A percentile compares a stretch with the other conserved stretches of the same genome.
Conservation (phyloP, 805 yeast species). For the Metschnikowia noctiluminum region DNA sequence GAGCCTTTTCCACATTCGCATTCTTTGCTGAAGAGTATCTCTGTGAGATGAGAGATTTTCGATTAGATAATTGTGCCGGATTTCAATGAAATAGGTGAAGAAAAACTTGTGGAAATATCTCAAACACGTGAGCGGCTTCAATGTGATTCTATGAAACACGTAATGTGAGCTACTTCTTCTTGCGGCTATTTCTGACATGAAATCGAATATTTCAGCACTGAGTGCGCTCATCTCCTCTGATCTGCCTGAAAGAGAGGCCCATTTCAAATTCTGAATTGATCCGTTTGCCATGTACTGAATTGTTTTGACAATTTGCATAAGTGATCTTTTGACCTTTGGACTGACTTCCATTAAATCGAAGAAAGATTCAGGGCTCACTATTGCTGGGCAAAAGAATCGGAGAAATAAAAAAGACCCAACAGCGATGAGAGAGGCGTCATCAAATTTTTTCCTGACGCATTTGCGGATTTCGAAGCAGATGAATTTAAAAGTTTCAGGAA, state of each 20-base stretch:
- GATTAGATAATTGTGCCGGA: conserved; percentile 28
- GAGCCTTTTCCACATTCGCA: conserved; percentile 32
- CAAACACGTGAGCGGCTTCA: conserved; percentile 35
- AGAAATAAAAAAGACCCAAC: conserved; percentile 86
- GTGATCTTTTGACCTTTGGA: conserved; percentile 53
- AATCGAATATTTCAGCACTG: conserved; percentile 27
- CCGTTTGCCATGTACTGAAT: conserved; percentile 87
- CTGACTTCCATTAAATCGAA: conserved; percentile 28
- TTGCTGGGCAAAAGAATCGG: conserved; percentile 81
- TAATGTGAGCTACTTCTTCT: conserved; percentile 14
- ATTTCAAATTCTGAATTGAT: conserved; percentile 59
- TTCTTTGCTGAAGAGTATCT: conserved; percentile 21
- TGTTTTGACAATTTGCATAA: conserved; percentile 76
- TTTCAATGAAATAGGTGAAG: conserved; percentile 32
- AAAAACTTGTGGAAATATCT: conserved; percentile 40
- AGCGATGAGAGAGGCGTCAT: conserved; percentile 58
- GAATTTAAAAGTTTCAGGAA: conserved; percentile 71
- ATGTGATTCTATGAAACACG: conserved; percentile 24
- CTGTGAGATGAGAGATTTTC: conserved; percentile 18
- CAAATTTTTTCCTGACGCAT: conserved; percentile 57
- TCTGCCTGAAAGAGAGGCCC: conserved; percentile 50
- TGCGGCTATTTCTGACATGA: conserved; percentile 26
- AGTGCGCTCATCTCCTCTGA: conserved; percentile 35
- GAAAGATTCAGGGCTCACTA: conserved; percentile 77
- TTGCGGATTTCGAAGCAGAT: conserved; percentile 65